A percentile compares a stretch with the other conserved stretches of the same genome.
phyloP scores from a whole-genome alignment of 2,329 filamentous ascomycete genomes.

The Pezicula carpinea region DNA sequence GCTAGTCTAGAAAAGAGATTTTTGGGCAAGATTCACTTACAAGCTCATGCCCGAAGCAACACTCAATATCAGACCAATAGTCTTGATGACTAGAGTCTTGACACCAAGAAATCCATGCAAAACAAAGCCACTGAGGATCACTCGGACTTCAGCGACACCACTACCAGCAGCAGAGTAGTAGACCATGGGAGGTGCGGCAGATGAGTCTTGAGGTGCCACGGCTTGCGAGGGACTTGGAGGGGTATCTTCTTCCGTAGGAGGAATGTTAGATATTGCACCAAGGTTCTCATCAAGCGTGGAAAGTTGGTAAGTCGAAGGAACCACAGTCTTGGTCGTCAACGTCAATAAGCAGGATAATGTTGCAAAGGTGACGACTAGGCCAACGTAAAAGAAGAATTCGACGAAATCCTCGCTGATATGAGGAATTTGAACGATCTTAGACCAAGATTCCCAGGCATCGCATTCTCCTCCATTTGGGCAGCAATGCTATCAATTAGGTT shows the following conservation, averaged over 20 bases:
- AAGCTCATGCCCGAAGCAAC: constrained; percentile 90
- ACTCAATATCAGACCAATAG: constrained; percentile 75
- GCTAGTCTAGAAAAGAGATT: too few relatives aligned
- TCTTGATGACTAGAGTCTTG: constrained; percentile 82
- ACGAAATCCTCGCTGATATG: constrained; percentile 48
- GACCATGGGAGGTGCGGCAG: constrained; percentile 63
- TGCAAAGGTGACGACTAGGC: constrained; percentile 66
- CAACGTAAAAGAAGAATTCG: constrained; percentile 74
- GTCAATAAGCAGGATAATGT: constrained; percentile 73
- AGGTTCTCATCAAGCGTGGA: constrained; percentile 91
- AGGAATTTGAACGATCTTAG: constrained; percentile 30
- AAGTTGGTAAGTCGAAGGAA: constrained; percentile 82
- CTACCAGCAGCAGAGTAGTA: constrained; percentile 96
- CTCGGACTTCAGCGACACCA: constrained; percentile 94
- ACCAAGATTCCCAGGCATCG: constrained; percentile 60
- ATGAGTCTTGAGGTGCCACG: constrained; percentile 8
- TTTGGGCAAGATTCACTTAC: background rate
- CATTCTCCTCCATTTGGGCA: constrained; percentile 52
- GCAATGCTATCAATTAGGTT: constrained; percentile 37
- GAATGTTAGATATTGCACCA: constrained; percentile 53
- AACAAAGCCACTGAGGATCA: constrained; percentile 97
- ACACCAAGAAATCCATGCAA: constrained; percentile 91
- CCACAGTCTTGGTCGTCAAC: constrained; percentile 85
- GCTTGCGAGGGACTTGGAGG: constrained; percentile 36
- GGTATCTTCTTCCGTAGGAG: constrained; percentile 36